A percentile compares a stretch with the other conserved stretches of the same genome.
Conservation (phyloP, 768 basidiomycete genomes). For the Collybia sp. region DNA sequence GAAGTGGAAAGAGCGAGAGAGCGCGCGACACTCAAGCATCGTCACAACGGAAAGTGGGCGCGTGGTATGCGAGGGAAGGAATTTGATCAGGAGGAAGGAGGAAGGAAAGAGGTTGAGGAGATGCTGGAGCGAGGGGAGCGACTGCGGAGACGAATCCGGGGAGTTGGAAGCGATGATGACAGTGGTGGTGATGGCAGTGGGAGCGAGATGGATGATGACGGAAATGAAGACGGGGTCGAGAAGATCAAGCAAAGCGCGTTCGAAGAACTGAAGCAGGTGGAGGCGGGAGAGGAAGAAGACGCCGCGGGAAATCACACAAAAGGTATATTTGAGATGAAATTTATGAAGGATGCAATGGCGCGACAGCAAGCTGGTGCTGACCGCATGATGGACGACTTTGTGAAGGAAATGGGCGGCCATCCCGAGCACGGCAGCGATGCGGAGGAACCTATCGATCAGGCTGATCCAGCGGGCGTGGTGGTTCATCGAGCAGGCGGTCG, state of each 20-base stretch:
- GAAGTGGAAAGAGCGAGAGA: conserved; percentile 84
- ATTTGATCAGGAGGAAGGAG: conserved; percentile 50
- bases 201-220: conserved; percentile 34
- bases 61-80: conserved; percentile 61
- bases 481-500: conserved; percentile 66
- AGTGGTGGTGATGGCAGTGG: conserved; percentile 26
- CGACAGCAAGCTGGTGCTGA: conserved; percentile 55
- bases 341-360: conserved; percentile 91
- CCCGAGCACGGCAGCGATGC: conserved; percentile 22
- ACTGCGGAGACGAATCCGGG: conserved; percentile 23
- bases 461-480: conserved; percentile 30
- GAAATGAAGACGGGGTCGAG: conserved; percentile 42
- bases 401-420: conserved; percentile 55
- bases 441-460: conserved; percentile 20
- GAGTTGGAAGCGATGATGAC: conserved; percentile 44
- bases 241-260: conserved; percentile 67
- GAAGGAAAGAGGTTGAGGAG: conserved; percentile 71
- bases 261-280: conserved; percentile 58
- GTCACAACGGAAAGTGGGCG: conserved; percentile 87
- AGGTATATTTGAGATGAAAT: conserved; percentile 93
- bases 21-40: conserved; percentile 85
- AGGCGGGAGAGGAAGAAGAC: conserved; percentile 21
- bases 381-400: conserved; percentile 67
- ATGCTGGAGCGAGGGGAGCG: conserved; percentile 64
- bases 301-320: conserved; percentile 42